Evolutionary conservation across 371 early-diverging fungal species (phyloP).

Genomic region (Mucor circinelloides): DNA sequence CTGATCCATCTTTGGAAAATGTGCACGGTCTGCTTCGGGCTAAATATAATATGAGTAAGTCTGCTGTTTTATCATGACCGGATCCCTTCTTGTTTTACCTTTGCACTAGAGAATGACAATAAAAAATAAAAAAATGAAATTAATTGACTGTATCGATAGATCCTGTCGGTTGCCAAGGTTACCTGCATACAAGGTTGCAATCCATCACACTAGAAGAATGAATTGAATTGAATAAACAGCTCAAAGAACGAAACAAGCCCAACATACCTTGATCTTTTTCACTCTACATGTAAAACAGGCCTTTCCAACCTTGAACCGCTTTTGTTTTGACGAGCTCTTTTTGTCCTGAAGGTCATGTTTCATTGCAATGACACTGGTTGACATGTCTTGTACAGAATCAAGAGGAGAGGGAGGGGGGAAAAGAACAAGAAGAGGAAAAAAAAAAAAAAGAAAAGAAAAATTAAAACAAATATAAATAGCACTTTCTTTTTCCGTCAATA

Average conservation of each 20-base stretch:
- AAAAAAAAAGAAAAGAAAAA: not conserved
- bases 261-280: conserved; percentile 52
- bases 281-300: conserved; percentile 51
- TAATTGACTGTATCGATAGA: not conserved
- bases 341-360: conserved; percentile 7
- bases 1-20: conserved; percentile 33
- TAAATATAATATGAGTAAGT: conserved; percentile 1
- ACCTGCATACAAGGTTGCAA: conserved; percentile 61
- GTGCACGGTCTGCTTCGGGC: conserved; percentile 31
- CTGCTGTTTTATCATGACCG: not conserved
- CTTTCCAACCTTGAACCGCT: conserved; percentile 46
- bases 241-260: not conserved
- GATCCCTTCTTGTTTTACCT: not conserved
- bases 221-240: not conserved
- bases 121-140: not conserved
- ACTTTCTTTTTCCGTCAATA: not conserved
- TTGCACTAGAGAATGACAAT: no score
- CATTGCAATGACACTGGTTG: not conserved
- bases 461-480: not conserved
- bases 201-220: conserved; percentile 46
- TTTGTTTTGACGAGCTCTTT: conserved; percentile 23
- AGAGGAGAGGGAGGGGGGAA: not conserved
- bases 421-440: not conserved
- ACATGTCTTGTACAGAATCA: not conserved
- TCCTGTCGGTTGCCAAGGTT: conserved; percentile 3